A percentile compares a stretch with the other conserved stretches of the same genome.
phyloP scores from a whole-genome alignment of 331 rosid genomes.

The Pyracantha coccinea region DNA sequence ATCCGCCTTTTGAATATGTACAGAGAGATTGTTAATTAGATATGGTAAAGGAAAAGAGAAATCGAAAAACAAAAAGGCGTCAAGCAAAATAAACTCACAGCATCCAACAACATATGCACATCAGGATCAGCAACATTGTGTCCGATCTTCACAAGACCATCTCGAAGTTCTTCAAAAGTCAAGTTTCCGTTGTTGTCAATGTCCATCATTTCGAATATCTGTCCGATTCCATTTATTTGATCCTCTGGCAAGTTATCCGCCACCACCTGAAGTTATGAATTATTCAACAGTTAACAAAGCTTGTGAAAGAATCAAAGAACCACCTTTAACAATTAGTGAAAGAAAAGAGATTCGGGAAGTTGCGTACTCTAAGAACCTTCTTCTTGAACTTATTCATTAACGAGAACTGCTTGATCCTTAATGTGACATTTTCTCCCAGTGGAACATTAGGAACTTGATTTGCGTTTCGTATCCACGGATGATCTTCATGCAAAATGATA shows the following conservation, averaged over 20 bases:
- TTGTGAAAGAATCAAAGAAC: not conserved
- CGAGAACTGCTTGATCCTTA: conserved; percentile 84
- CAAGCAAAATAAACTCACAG: conserved; percentile 44
- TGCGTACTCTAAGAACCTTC: conserved; percentile 69
- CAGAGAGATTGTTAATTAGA: not conserved
- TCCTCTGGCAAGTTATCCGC: conserved; percentile 79
- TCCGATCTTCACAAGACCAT: conserved; percentile 66
- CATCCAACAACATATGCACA: conserved; percentile 67
- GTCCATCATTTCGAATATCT: conserved; percentile 77
- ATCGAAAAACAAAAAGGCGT: not conserved
- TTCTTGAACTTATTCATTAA: conserved; percentile 90
- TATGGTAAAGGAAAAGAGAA: not conserved
- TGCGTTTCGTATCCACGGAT: conserved; percentile 67
- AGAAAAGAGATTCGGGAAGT: conserved; percentile 11
- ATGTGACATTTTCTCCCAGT: conserved; percentile 72
- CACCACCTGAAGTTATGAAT: conserved; percentile 53
- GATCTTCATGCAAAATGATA: conserved; percentile 38
- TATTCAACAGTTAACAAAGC: not conserved
- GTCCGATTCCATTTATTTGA: conserved; percentile 53
- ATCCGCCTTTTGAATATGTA: conserved; percentile 47
- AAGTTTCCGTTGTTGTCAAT: conserved; percentile 62
- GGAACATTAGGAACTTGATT: conserved; percentile 53
- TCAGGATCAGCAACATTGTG: conserved; percentile 65
- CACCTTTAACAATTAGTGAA: not conserved
- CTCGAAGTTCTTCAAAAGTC: conserved; percentile 70